phyloP scores from a whole-genome alignment of 176 grass and related monocot genomes.

The Tuctoria greenei region DNA sequence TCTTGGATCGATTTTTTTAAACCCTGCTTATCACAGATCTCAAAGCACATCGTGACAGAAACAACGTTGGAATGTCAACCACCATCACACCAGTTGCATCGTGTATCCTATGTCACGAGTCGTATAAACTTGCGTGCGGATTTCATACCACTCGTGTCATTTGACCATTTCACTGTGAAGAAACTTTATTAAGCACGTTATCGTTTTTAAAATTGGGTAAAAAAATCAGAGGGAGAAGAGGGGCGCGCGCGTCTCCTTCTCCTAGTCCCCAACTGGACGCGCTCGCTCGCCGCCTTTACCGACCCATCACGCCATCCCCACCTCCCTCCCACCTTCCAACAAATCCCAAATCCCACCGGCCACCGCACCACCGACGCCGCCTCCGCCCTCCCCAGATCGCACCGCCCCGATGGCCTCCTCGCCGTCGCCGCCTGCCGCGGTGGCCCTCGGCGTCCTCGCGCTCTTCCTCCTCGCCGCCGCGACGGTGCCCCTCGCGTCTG shows the following conservation, averaged over 20 bases:
- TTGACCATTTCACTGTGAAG: no score
- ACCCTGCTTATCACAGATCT: not conserved
- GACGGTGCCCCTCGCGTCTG: conserved; percentile 28
- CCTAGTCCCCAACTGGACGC: conserved; percentile 5
- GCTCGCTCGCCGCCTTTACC: conserved; percentile 25
- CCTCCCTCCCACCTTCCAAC: no score
- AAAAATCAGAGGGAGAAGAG: no score
- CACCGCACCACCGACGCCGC: not conserved
- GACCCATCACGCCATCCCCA: not conserved
- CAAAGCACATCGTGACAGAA: conserved; percentile 1
- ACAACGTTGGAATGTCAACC: conserved; percentile 2
- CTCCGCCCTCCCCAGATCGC: conserved; percentile 22
- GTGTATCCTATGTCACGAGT: not conserved
- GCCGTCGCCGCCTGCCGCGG: conserved; percentile 27
- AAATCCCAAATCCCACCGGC: conserved; percentile 30
- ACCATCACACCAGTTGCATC: not conserved
- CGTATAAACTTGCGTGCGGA: no score
- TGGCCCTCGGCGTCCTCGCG: not conserved
- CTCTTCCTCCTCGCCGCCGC: conserved; percentile 6
- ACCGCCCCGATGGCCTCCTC: conserved; percentile 30
- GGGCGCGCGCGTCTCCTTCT: no score
- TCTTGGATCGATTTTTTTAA: no score
- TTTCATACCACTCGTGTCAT: no score
- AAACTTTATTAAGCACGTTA: no score
- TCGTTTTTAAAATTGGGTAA: no score